Conservation (phyloP, 129 eudicot genomes). For the Artemisia annua region DNA sequence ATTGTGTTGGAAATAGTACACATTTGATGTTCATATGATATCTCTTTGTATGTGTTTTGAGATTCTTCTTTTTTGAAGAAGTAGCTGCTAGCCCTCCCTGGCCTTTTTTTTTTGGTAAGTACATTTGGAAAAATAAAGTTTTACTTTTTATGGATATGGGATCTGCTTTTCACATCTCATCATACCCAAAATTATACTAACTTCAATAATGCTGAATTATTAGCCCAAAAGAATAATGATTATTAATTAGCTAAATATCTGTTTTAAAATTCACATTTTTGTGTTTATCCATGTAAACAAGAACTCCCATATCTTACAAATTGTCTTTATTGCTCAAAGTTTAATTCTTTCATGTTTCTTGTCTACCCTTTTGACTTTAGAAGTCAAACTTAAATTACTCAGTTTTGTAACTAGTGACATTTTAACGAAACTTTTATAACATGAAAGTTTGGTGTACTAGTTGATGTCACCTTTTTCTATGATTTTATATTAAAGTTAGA, state of each 20-base stretch:
- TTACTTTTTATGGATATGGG: conserved; percentile 64
- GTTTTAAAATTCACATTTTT: conserved; percentile 13
- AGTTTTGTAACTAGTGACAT: neutral
- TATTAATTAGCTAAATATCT: conserved; percentile 12
- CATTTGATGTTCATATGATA: neutral
- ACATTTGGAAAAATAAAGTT: conserved; percentile 50
- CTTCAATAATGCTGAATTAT: conserved; percentile 23
- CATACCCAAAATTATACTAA: conserved; percentile 39
- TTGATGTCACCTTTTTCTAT: neutral
- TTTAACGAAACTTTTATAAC: neutral
- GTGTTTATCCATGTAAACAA: neutral
- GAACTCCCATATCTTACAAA: conserved; percentile 4
- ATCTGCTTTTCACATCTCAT: conserved; percentile 70
- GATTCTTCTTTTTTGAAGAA: conserved; percentile 67
- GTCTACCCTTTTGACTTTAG: conserved; percentile 12
- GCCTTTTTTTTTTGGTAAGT: conserved; percentile 28
- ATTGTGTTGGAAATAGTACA: too few species aligned
- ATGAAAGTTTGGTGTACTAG: neutral
- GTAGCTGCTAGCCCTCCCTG: conserved; percentile 12
- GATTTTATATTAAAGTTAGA: neutral
- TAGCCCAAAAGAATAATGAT: conserved; percentile 12
- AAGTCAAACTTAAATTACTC: neutral
- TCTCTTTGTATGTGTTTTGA: conserved; percentile 26
- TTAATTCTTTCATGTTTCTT: conserved; percentile 35
- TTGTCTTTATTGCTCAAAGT: conserved; percentile 20